These are phyloP conservation scores for Juglanconis oblonga DNA, from an alignment of 2,329 filamentous ascomycete species.

Conservation along the genomic window DNA sequence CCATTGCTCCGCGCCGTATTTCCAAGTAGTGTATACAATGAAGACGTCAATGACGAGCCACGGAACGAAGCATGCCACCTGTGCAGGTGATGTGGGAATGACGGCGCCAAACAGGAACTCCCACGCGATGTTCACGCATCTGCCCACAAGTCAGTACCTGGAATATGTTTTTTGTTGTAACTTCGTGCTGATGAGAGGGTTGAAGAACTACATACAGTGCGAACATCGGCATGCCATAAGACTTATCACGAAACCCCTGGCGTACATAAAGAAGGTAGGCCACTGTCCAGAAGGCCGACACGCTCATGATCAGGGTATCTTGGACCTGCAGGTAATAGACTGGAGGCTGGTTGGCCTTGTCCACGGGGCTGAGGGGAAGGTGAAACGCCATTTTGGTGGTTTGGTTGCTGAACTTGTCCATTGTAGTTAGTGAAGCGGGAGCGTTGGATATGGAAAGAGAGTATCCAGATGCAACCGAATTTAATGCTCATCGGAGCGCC, in stretches of 20 bases:
- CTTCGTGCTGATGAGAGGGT: not conserved
- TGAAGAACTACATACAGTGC: conserved; percentile 2
- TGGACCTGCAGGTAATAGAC: conserved; percentile 12
- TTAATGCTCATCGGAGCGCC: too few species aligned
- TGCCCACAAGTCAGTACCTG: not conserved
- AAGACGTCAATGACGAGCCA: conserved; percentile 15
- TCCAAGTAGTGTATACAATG: conserved; percentile 14
- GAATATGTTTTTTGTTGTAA: not conserved
- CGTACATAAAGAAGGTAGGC: conserved; percentile 16
- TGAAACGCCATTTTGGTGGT: not conserved
- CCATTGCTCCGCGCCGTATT: conserved; percentile 13
- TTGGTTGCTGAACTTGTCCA: too few species aligned
- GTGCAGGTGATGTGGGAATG: conserved; percentile 3
- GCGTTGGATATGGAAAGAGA: too few species aligned
- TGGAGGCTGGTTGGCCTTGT: conserved; percentile 8
- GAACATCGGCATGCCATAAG: conserved; percentile 18
- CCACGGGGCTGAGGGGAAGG: conserved; percentile 12
- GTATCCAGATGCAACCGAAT: too few species aligned
- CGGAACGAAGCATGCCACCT: conserved; percentile 5
- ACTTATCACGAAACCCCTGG: conserved; percentile 14
- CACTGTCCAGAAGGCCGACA: conserved; percentile 9
- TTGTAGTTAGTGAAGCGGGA: too few species aligned
- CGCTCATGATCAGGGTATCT: conserved; percentile 5
- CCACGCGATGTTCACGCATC: conserved; percentile 13
- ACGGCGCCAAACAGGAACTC: conserved; percentile 12